Base-by-base conservation (phyloP, 177 flowering plant genomes). In the Vitis hybrid region DNA sequence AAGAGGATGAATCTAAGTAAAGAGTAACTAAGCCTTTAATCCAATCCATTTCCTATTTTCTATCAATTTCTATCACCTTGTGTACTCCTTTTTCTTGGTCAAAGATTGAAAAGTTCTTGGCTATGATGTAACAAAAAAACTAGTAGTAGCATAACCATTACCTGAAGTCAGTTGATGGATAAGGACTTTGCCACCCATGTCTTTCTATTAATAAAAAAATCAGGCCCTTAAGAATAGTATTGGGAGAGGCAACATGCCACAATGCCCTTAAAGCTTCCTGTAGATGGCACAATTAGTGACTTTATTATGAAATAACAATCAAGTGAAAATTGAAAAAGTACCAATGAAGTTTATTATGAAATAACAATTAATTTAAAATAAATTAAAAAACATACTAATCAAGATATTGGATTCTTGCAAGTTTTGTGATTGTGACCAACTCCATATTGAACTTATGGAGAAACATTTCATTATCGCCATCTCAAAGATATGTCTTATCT, bases 171-270 rank as follows among this genome's bases (percentile, higher is more conserved):
- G 99, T 91, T 61, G 99, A 89, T 62, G 98, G 99, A 86, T 95
- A 91, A 68, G 88, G 77, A 69, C 99, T 98, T 81, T 95, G 99
- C 99, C 99, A 95, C 99, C 99, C 99, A 95, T 93, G 3, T 91
- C 93, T 81, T 95, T 95, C 99, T 98, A 95, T 70, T 95, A 98
- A 56, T 93, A 26, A 96, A 56, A 98, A 93, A 56, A 91, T 86
- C 80, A 93, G 59, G 54, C 94, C 90, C 74, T 67, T 80, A 60
- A 95, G 89, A 67, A 75, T 67, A 73, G 79, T 77, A 80, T 89
- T 66, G 65, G 98, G 99, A 82, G 82, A 95, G 30, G 97, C 88
- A 65, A 80, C 77, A 74, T 57, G 50, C 99, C 99, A 95, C 72
- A 95, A 75, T 30, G 85, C 84, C 80, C 62, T 81, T 13, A 95